These are phyloP conservation scores for Russula sp. DNA, from an alignment of 768 basidiomycete species.

Conservation along the genomic window DNA sequence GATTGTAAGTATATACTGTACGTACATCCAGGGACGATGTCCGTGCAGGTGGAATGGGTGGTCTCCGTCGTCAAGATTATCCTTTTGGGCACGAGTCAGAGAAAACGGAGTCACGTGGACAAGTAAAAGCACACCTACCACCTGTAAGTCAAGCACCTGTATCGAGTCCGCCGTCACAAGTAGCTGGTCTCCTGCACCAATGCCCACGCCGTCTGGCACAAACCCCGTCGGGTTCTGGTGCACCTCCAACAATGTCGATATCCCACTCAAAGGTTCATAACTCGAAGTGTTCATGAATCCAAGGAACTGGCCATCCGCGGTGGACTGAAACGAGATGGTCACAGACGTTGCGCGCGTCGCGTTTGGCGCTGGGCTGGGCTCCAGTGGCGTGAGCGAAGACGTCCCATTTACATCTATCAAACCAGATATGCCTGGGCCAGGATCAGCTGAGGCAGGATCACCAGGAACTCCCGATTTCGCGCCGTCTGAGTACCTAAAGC, in stretches of 20 bases:
- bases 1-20: background rate
- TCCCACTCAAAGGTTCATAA: constrained; percentile 21
- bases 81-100: background rate
- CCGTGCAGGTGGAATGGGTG: constrained; percentile 28
- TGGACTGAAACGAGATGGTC: constrained; percentile 18
- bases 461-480: constrained; percentile 16
- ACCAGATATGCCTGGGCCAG: constrained; percentile 17
- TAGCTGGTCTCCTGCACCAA: constrained; percentile 17
- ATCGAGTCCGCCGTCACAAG: constrained; percentile 26
- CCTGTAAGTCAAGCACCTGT: constrained; percentile 22
- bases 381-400: constrained; percentile 17
- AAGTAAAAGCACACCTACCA: constrained; percentile 2
- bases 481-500: constrained; percentile 20
- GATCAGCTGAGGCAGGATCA: constrained; percentile 18
- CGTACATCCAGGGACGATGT: constrained; percentile 26
- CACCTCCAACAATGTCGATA: constrained; percentile 22
- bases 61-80: constrained; percentile 28
- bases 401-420: constrained; percentile 13
- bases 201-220: background rate
- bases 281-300: constrained; percentile 28
- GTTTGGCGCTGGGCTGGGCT: constrained; percentile 7
- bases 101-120: background rate
- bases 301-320: constrained; percentile 18
- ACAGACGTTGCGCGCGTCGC: constrained; percentile 15
- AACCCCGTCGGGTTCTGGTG: constrained; percentile 7